Conservation (phyloP, 768 basidiomycete genomes). For the Pluteus cervinus region DNA sequence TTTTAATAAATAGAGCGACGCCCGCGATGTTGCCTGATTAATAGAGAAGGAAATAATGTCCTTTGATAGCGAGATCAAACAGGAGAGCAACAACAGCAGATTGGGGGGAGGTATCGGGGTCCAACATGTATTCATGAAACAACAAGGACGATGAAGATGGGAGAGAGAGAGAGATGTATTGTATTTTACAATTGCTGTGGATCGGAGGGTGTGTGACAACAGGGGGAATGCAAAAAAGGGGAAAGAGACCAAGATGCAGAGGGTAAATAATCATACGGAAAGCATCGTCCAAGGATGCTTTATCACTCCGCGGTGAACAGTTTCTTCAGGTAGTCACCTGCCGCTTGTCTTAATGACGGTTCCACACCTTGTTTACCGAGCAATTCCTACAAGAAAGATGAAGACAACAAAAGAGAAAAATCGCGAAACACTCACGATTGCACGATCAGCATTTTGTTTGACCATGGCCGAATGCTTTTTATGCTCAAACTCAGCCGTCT, state of each 20-base stretch:
- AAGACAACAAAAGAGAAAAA: neutral
- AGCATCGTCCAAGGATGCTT: conserved; percentile 2
- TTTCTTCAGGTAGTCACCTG: conserved; percentile 67
- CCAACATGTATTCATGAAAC: too few species aligned
- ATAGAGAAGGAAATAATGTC: too few species aligned
- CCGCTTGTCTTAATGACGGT: conserved; percentile 56
- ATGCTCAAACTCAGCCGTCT: conserved; percentile 50
- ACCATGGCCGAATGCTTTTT: conserved; percentile 42
- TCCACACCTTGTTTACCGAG: conserved; percentile 54
- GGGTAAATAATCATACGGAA: neutral
- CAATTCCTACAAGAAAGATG: conserved; percentile 35
- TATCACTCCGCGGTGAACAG: conserved; percentile 42
- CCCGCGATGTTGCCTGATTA: too few species aligned
- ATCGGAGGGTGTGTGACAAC: conserved; percentile 4
- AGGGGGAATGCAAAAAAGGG: conserved; percentile 7
- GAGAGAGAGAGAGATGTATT: too few species aligned
- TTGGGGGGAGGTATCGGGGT: too few species aligned
- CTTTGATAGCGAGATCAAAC: too few species aligned
- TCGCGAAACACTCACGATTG: conserved; percentile 37
- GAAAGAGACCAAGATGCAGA: too few species aligned
- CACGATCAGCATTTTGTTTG: conserved; percentile 61
- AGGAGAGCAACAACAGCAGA: too few species aligned
- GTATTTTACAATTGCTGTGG: too few species aligned
- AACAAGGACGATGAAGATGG: too few species aligned
- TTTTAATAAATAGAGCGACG: too few species aligned